Evolutionary conservation across 129 eudicot genomes (phyloP).

Genomic region (carrot (Daucus carota)): DNA sequence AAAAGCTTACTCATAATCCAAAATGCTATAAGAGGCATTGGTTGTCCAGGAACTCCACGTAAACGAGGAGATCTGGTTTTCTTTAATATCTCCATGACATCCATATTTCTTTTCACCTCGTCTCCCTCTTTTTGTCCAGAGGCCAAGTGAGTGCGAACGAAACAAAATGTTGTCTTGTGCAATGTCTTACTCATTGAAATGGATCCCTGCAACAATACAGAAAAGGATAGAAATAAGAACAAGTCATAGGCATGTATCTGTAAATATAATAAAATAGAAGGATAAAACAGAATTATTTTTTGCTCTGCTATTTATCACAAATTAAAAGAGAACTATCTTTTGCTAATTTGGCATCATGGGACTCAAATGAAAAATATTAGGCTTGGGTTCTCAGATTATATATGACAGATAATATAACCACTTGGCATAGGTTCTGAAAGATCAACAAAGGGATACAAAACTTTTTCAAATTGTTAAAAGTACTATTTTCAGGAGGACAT

Average conservation of each 20-base stretch:
- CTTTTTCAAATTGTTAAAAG: too few species aligned
- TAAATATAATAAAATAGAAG: background rate
- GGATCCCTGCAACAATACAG: conserved; percentile 45
- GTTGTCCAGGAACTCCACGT: conserved; percentile 28
- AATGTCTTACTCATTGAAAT: conserved; percentile 67
- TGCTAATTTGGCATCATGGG: too few species aligned
- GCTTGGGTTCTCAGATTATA: too few species aligned
- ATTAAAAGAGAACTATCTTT: too few species aligned
- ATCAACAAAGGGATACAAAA: too few species aligned
- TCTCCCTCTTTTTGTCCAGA: conserved; percentile 85
- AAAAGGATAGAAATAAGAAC: background rate
- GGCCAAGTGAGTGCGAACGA: conserved; percentile 83
- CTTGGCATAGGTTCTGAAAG: too few species aligned
- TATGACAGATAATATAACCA: too few species aligned
- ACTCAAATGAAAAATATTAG: too few species aligned
- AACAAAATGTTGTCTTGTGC: conserved; percentile 58
- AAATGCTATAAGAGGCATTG: conserved; percentile 41
- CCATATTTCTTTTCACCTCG: conserved; percentile 55
- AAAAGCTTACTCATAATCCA: conserved; percentile 71
- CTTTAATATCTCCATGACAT: conserved; percentile 58
- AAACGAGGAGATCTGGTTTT: conserved; percentile 55
- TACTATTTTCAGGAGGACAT: too few species aligned
- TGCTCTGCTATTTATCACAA: too few species aligned
- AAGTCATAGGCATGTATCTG: background rate
- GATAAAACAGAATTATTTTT: too few species aligned